A percentile compares a stretch with the other conserved stretches of the same genome.
Conservation (phyloP, 2,329 filamentous ascomycete genomes). For the Cadophora luteo-olivacea region DNA sequence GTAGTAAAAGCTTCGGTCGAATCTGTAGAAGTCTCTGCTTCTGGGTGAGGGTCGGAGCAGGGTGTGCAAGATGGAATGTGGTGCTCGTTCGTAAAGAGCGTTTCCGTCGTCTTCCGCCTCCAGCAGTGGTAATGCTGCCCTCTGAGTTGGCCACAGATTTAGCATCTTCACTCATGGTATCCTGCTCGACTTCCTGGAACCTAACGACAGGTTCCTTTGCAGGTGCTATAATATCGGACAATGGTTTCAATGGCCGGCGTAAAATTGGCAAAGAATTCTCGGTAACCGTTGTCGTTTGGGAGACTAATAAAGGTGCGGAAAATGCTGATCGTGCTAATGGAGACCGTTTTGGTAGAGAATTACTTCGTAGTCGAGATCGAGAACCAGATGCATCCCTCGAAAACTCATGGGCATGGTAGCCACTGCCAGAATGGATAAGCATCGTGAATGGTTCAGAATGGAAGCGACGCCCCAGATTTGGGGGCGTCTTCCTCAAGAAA, state of each 20-base stretch:
- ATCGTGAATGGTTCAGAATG: constrained; percentile 35
- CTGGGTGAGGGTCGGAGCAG: constrained; percentile 62
- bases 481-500: constrained; percentile 33
- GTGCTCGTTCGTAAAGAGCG: constrained; percentile 62
- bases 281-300: constrained; percentile 36
- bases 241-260: constrained; percentile 34
- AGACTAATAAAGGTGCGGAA: constrained; percentile 36
- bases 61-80: constrained; percentile 71
- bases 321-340: constrained; percentile 43
- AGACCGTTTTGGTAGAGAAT: constrained; percentile 33
- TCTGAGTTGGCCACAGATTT: constrained; percentile 43
- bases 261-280: constrained; percentile 33
- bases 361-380: constrained; percentile 29
- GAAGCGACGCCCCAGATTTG: constrained; percentile 33
- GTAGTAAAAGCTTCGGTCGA: constrained; percentile 72
- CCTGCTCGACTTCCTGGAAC: constrained; percentile 41
- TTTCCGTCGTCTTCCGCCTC: constrained; percentile 48
- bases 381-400: constrained; percentile 19
- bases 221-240: constrained; percentile 38
- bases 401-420: constrained; percentile 42
- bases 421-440: constrained; percentile 43
- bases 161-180: constrained; percentile 44
- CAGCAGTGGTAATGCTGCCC: constrained; percentile 35
- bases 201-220: constrained; percentile 37
- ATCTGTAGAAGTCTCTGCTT: constrained; percentile 67